Percentiles rank a stretch among this genome's conserved stretches.
phyloP scores from a whole-genome alignment of 2,329 filamentous ascomycete species.

The Didymosphaeria variabile region DNA sequence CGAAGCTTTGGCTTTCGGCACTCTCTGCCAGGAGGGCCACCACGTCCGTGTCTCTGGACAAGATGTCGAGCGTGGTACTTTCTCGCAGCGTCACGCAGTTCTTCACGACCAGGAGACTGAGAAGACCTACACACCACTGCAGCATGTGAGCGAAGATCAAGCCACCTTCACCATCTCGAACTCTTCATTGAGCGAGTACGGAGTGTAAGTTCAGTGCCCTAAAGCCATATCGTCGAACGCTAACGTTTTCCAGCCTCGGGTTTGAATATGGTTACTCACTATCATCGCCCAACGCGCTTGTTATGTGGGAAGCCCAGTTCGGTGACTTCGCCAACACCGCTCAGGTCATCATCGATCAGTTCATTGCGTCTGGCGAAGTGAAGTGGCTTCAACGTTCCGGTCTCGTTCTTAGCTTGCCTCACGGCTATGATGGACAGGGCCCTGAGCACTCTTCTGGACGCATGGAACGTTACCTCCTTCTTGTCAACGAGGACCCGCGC shows the following conservation, averaged over 20 bases:
- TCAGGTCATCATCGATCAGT: slow-evolving; percentile 98
- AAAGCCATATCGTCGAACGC: slow-evolving; percentile 13
- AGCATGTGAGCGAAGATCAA: slow-evolving; percentile 89
- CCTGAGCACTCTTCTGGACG: slow-evolving; percentile 98
- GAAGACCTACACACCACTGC: slow-evolving; percentile 89
- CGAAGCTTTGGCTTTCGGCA: slow-evolving; percentile 93
- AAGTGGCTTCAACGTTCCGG: slow-evolving; percentile 99
- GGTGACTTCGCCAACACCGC: slow-evolving; percentile 99
- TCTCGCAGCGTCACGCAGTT: slow-evolving; percentile 96
- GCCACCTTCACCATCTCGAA: slow-evolving; percentile 97
- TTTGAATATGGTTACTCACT: slow-evolving; percentile 99
- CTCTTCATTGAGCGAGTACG: slow-evolving; percentile 82
- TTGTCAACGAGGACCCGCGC: slow-evolving; percentile 96
- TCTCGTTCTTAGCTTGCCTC: slow-evolving; percentile 93
- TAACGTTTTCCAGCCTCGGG: slow-evolving; percentile 70
- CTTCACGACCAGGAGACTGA: slow-evolving; percentile 98
- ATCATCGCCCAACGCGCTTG: slow-evolving; percentile 93
- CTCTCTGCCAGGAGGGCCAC: slow-evolving; percentile 89
- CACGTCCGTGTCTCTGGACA: slow-evolving; percentile 98
- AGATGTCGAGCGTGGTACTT: slow-evolving; percentile 99
- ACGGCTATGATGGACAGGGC: slow-evolving; percentile 98
- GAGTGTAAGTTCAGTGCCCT: slow-evolving; percentile 60
- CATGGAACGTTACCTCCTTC: slow-evolving; percentile 95
- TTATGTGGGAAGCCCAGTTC: slow-evolving; percentile 99
- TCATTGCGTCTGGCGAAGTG: slow-evolving; percentile 94